Conservation (phyloP, 768 basidiomycete species). For the Asterophora lycoperdoides region DNA sequence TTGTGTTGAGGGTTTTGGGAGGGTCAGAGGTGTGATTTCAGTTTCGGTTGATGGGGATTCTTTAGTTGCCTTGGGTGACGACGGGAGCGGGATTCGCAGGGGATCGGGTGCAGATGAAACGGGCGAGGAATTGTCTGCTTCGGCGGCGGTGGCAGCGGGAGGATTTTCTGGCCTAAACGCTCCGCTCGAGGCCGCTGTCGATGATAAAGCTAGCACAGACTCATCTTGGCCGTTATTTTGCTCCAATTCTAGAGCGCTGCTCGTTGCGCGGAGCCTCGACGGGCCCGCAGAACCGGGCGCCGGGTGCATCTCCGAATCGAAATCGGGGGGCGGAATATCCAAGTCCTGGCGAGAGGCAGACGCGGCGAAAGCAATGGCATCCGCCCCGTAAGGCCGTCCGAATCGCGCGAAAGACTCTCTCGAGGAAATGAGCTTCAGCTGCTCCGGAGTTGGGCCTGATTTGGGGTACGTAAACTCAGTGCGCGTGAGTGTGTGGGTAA, state of each 20-base stretch:
- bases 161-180: not conserved
- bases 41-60: not conserved
- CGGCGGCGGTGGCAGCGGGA: not conserved
- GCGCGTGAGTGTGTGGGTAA: constrained; percentile 67
- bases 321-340: constrained; percentile 50
- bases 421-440: constrained; percentile 65
- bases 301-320: constrained; percentile 29
- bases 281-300: constrained; percentile 21
- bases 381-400: constrained; percentile 72
- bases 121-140: not conserved
- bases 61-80: not conserved
- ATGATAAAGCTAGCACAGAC: not conserved
- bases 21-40: not conserved
- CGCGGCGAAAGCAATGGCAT: constrained; percentile 62
- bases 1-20: constrained; percentile 7
- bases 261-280: constrained; percentile 25
- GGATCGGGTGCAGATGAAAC: not conserved
- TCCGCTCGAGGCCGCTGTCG: not conserved
- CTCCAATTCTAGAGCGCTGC: constrained; percentile 18
- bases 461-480: constrained; percentile 70
- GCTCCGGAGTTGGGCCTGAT: constrained; percentile 57
- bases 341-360: constrained; percentile 42
- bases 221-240: not conserved
- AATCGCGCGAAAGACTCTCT: constrained; percentile 64
- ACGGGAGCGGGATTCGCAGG: constrained; percentile 14